A percentile compares a stretch with the other conserved stretches of the same genome.
phyloP scores from a whole-genome alignment of 495 filamentous ascomycete genomes.

The Collariella sp. region DNA sequence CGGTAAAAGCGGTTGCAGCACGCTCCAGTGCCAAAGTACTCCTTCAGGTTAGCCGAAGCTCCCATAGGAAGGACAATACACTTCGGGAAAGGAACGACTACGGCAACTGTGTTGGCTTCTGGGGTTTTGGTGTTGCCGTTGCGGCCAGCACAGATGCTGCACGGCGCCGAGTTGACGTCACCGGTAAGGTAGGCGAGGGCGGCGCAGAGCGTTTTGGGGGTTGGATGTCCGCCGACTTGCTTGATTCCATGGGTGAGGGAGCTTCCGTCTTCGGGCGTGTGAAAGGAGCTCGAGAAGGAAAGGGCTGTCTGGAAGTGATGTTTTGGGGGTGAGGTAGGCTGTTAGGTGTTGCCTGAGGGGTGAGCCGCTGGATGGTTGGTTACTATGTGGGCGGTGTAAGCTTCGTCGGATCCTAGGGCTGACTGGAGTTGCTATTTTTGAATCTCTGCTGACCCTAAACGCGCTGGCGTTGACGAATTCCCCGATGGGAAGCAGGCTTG shows the following conservation, averaged over 20 bases:
- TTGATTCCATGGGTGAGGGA: constrained; percentile 8
- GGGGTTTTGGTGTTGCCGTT: neutral
- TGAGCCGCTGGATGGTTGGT: neutral
- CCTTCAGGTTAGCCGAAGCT: neutral
- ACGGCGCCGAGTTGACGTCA: neutral
- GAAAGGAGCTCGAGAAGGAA: neutral
- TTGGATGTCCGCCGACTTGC: neutral
- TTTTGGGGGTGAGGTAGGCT: neutral
- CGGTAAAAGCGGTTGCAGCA: constrained; percentile 1
- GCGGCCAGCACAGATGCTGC: neutral
- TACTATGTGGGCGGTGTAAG: neutral
- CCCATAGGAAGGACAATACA: neutral
- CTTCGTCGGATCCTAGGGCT: neutral
- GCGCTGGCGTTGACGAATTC: neutral
- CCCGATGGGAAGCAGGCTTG: neutral
- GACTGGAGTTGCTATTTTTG: neutral
- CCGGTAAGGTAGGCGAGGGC: constrained; percentile 11
- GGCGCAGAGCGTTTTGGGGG: neutral
- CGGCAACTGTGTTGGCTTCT: neutral
- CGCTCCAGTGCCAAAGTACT: neutral
- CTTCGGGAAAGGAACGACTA: neutral
- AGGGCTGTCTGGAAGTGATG: neutral
- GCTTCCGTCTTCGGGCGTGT: neutral
- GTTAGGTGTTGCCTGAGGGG: neutral
- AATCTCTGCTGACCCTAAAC: neutral